Evolutionary conservation across 805 yeast genomes (phyloP).

Genomic region (Kuraishia cidri): DNA sequence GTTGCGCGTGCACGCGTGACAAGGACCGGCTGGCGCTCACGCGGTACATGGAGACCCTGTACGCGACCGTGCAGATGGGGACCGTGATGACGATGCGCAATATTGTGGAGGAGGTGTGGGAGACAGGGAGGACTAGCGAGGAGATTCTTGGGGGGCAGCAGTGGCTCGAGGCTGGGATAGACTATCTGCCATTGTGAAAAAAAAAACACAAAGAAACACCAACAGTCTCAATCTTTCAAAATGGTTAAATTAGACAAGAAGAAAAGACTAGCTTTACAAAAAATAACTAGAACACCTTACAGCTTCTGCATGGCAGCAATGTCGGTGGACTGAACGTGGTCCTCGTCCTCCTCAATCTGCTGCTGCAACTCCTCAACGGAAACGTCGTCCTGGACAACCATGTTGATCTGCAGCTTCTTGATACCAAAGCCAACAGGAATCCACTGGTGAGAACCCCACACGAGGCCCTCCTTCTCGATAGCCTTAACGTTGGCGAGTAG

Average conservation of each 20-base stretch:
- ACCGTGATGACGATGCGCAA: slow-evolving; percentile 33
- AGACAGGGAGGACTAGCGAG: slow-evolving; percentile 30
- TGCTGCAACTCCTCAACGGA: slow-evolving; percentile 85
- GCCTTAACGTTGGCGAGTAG: slow-evolving; percentile 80
- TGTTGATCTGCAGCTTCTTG: slow-evolving; percentile 97
- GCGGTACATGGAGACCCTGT: slow-evolving; percentile 29
- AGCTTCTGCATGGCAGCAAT: slow-evolving; percentile 97
- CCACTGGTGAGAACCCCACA: slow-evolving; percentile 97
- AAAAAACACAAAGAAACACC: not conserved
- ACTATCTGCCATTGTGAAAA: slow-evolving; percentile 30
- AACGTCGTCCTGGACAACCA: slow-evolving; percentile 96
- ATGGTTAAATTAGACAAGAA: no score
- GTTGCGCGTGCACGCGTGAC: slow-evolving; percentile 28
- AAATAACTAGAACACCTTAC: slow-evolving; percentile 32
- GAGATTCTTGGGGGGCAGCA: slow-evolving; percentile 29
- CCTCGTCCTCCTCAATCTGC: slow-evolving; percentile 84
- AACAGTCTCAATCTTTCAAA: no score
- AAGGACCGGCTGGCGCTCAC: slow-evolving; percentile 21
- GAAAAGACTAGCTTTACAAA: no score
- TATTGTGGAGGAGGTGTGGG: slow-evolving; percentile 37
- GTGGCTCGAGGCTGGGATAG: slow-evolving; percentile 43
- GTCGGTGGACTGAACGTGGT: slow-evolving; percentile 98
- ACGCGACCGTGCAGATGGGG: slow-evolving; percentile 45
- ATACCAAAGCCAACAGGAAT: slow-evolving; percentile 99
- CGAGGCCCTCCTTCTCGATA: slow-evolving; percentile 85